A percentile compares a stretch with the other conserved stretches of the same genome.
Evolutionary conservation across 2,329 filamentous ascomycete species (phyloP).

Genomic region (Cladosporium halotolerans): DNA sequence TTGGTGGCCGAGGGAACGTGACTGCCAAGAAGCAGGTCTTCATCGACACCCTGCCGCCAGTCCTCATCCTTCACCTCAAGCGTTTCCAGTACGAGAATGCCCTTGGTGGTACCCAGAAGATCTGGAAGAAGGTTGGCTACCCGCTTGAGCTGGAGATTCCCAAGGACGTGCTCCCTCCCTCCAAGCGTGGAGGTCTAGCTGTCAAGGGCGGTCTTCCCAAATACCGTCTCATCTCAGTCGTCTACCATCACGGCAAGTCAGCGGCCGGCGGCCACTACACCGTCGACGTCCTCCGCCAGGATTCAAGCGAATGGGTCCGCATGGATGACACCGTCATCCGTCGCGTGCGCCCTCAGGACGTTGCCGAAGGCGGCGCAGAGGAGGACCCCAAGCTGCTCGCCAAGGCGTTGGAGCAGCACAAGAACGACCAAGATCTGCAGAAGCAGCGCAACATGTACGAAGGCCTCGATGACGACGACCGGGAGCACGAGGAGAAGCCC

Average conservation of each 20-base stretch:
- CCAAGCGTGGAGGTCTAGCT: constrained; percentile 60
- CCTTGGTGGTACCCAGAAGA: constrained; percentile 78
- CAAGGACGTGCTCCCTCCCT: constrained; percentile 75
- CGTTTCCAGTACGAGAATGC: constrained; percentile 92
- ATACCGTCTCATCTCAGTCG: constrained; percentile 81
- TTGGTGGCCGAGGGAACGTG: constrained; percentile 64
- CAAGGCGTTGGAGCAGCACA: constrained; percentile 60
- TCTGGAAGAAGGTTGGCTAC: constrained; percentile 97
- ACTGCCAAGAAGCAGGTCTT: constrained; percentile 89
- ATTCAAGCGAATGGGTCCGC: constrained; percentile 92
- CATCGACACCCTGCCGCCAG: constrained; percentile 83
- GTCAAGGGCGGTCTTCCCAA: constrained; percentile 66
- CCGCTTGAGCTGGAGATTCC: constrained; percentile 92
- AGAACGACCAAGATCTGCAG: constrained; percentile 43
- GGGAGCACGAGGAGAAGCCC: constrained; percentile 53
- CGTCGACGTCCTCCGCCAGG: constrained; percentile 90
- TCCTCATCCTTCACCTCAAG: constrained; percentile 91
- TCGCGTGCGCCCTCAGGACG: constrained; percentile 78
- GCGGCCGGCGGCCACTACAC: constrained; percentile 96
- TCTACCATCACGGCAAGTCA: constrained; percentile 97
- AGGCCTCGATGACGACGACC: constrained; percentile 57
- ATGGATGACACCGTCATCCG: constrained; percentile 90
- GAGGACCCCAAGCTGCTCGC: constrained; percentile 67
- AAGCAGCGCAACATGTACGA: constrained; percentile 66
- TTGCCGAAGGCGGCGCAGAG: constrained; percentile 77